Conservation (phyloP, 202 grass and related monocot genomes). For the Dendrocalamus latiflorus region DNA sequence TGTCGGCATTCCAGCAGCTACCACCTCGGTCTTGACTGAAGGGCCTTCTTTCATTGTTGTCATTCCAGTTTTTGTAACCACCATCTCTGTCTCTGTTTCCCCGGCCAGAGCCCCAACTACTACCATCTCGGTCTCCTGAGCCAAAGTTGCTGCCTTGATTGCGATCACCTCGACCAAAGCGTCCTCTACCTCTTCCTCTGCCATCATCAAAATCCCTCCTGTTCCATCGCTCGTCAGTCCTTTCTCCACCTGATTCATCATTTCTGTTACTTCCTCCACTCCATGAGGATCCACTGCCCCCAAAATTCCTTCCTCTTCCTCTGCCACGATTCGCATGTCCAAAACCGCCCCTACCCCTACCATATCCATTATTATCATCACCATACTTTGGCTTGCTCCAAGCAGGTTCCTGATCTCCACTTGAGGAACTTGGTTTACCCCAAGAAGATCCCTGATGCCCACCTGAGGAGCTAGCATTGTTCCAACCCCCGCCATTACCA, state of each 20-base stretch:
- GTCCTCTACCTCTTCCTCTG: constrained; percentile 48
- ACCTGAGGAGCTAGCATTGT: constrained; percentile 30
- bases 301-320: constrained; percentile 51
- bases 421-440: constrained; percentile 37
- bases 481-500: constrained; percentile 38
- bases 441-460: constrained; percentile 37
- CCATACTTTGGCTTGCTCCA: constrained; percentile 52
- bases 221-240: constrained; percentile 44
- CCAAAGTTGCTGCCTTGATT: constrained; percentile 29
- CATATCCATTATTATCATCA: constrained; percentile 45
- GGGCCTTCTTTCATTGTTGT: constrained; percentile 30
- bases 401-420: constrained; percentile 45
- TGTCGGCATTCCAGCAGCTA: constrained; percentile 33
- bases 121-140: constrained; percentile 19
- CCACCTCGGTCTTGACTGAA: constrained; percentile 20
- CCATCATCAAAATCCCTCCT: constrained; percentile 39
- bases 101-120: constrained; percentile 30
- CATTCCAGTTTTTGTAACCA: constrained; percentile 38
- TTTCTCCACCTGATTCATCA: constrained; percentile 42
- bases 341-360: constrained; percentile 39
- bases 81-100: constrained; percentile 22
- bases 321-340: constrained; percentile 40
- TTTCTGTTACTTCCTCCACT: constrained; percentile 32
- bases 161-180: constrained; percentile 38
- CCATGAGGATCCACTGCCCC: constrained; percentile 45